Evolutionary conservation across 257 asterid species (phyloP).

Genomic region (Solanum lignicaule): DNA sequence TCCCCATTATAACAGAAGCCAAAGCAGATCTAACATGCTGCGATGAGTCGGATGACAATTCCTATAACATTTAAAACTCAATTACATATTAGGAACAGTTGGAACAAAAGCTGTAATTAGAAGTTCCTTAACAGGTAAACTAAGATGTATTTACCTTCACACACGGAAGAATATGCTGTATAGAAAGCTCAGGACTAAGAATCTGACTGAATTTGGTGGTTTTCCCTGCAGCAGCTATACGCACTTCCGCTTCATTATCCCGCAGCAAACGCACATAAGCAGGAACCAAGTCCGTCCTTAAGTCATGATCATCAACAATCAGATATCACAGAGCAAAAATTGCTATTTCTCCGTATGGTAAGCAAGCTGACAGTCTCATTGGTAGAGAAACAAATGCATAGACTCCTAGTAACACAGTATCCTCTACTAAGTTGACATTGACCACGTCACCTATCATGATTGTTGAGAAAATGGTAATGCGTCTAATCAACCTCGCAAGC

Average conservation of each 20-base stretch:
- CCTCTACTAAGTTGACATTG: not conserved
- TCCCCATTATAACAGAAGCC: conserved; percentile 95
- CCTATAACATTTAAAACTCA: conserved; percentile 32
- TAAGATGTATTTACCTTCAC: conserved; percentile 49
- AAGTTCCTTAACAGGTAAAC: conserved; percentile 2
- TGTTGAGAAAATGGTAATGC: not conserved
- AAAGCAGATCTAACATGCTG: conserved; percentile 89
- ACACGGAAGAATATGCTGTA: conserved; percentile 83
- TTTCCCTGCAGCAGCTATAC: conserved; percentile 86
- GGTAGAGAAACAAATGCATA: not conserved
- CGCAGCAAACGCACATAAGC: conserved; percentile 79
- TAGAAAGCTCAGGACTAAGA: conserved; percentile 66
- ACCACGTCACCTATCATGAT: not conserved
- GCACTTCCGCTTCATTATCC: conserved; percentile 87
- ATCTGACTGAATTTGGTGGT: conserved; percentile 70
- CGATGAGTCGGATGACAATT: conserved; percentile 82
- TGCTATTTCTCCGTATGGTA: not conserved
- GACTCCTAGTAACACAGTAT: not conserved
- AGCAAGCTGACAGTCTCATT: not conserved
- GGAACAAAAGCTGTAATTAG: not conserved
- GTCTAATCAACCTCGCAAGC: not conserved
- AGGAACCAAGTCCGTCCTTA: conserved; percentile 75
- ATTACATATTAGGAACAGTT: not conserved
- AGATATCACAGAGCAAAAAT: not conserved
- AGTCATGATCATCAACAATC: conserved; percentile 5